Conservation (phyloP, 768 basidiomycete genomes). For the Suillus bovinus region DNA sequence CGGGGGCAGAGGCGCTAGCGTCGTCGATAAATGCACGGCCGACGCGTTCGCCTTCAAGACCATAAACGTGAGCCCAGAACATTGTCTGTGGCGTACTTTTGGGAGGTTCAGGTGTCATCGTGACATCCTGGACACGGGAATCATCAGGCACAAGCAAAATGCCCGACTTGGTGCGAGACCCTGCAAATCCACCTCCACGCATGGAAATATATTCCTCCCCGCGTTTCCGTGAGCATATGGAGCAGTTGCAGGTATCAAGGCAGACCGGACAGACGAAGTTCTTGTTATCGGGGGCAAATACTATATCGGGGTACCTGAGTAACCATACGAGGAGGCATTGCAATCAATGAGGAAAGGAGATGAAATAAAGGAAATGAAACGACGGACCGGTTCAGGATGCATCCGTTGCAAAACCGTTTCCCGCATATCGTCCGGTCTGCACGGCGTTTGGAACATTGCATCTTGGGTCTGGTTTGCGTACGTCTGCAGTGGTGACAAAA, state of each 20-base stretch:
- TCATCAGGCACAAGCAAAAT: slow-evolving; percentile 27
- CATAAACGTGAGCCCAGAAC: slow-evolving; percentile 39
- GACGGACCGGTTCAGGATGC: slow-evolving; percentile 34
- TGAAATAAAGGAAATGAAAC: neutral
- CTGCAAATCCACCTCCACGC: slow-evolving; percentile 25
- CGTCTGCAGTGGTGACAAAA: slow-evolving; percentile 41
- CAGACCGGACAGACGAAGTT: slow-evolving; percentile 48
- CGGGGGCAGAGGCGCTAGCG: neutral
- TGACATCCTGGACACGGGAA: neutral
- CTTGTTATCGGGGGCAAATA: slow-evolving; percentile 32
- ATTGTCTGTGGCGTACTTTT: slow-evolving; percentile 5
- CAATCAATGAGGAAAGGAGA: slow-evolving; percentile 11
- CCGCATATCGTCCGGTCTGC: slow-evolving; percentile 26
- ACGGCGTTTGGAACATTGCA: slow-evolving; percentile 32
- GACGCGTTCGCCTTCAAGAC: slow-evolving; percentile 27
- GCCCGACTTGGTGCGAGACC: slow-evolving; percentile 21
- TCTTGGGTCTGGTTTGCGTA: slow-evolving; percentile 31
- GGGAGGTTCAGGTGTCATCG: slow-evolving; percentile 10
- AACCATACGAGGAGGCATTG: neutral
- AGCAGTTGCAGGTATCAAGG: slow-evolving; percentile 48
- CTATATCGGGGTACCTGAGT: slow-evolving; percentile 40
- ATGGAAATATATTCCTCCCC: slow-evolving; percentile 47
- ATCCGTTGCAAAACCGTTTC: slow-evolving; percentile 37
- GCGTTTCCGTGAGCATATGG: slow-evolving; percentile 41
- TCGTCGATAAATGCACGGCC: slow-evolving; percentile 24